Conservation (phyloP, 768 basidiomycete genomes). For the Pleurotus cornucopiae region DNA sequence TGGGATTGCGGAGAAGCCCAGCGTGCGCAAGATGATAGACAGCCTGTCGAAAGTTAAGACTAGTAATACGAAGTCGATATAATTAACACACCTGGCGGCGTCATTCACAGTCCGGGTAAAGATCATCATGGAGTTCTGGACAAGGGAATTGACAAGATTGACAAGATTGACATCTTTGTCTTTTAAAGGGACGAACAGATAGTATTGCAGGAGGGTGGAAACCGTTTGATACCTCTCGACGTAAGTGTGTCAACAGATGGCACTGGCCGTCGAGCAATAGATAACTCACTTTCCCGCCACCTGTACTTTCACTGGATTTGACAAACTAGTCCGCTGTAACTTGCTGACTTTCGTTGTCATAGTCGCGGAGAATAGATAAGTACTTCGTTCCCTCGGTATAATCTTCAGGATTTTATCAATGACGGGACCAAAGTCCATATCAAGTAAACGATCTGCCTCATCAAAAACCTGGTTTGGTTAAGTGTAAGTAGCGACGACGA, state of each 20-base stretch:
- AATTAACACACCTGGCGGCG: conserved; percentile 60
- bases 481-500: neutral
- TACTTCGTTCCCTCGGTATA: conserved; percentile 90
- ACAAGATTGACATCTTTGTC: conserved; percentile 92
- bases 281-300: conserved; percentile 81
- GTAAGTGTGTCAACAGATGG: conserved; percentile 8
- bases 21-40: conserved; percentile 81
- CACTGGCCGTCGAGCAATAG: neutral
- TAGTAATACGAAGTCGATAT: neutral
- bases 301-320: conserved; percentile 91
- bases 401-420: conserved; percentile 97
- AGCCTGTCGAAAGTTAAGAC: conserved; percentile 41
- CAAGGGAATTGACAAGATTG: conserved; percentile 83
- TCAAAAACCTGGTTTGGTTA: conserved; percentile 73
- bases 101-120: conserved; percentile 96
- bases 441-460: conserved; percentile 92
- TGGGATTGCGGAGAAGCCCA: conserved; percentile 94
- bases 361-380: conserved; percentile 96
- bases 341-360: conserved; percentile 99
- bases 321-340: conserved; percentile 88
- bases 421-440: conserved; percentile 94
- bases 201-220: conserved; percentile 91
- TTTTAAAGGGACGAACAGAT: conserved; percentile 86
- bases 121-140: conserved; percentile 91
- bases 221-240: conserved; percentile 88